phyloP scores from a whole-genome alignment of 1,284 basidiomycete species.

The Phlebopus sp. region DNA sequence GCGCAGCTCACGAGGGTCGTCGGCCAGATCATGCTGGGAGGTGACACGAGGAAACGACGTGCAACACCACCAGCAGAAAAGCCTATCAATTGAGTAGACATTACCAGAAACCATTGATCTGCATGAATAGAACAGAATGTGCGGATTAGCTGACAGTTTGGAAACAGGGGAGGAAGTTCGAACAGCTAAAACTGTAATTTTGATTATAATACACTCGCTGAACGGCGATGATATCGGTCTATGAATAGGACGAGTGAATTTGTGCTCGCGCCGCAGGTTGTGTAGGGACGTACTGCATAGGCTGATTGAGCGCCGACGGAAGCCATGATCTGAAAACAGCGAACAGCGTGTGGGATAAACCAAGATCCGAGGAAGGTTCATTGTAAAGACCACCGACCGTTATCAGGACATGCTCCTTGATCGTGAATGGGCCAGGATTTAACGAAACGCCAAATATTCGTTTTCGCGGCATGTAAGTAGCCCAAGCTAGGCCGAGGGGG shows the following conservation, averaged over 20 bases:
- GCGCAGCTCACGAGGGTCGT: slow-evolving; percentile 49
- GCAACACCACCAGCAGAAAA: slow-evolving; percentile 46
- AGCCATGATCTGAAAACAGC: slow-evolving; percentile 46
- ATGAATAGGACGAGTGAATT: slow-evolving; percentile 42
- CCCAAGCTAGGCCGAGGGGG: slow-evolving; percentile 54
- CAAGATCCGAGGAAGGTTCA: background rate
- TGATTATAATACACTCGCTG: slow-evolving; percentile 39
- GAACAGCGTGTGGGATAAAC: background rate
- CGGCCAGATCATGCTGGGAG: slow-evolving; percentile 51
- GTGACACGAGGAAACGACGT: slow-evolving; percentile 44
- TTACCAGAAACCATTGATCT: slow-evolving; percentile 37
- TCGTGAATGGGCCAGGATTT: slow-evolving; percentile 75
- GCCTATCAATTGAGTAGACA: slow-evolving; percentile 47
- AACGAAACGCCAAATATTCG: slow-evolving; percentile 48
- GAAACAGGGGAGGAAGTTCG: slow-evolving; percentile 15
- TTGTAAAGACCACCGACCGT: slow-evolving; percentile 35
- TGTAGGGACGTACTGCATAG: slow-evolving; percentile 35
- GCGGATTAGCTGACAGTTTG: slow-evolving; percentile 4
- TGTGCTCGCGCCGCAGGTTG: background rate
- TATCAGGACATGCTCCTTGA: slow-evolving; percentile 70
- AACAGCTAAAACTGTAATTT: slow-evolving; percentile 33
- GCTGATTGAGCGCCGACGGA: slow-evolving; percentile 43
- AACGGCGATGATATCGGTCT: slow-evolving; percentile 42
- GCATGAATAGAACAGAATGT: background rate
- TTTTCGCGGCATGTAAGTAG: slow-evolving; percentile 47